Base-by-base conservation (phyloP, 805 yeast species). In the Myxozyma lipomycoides region DNA sequence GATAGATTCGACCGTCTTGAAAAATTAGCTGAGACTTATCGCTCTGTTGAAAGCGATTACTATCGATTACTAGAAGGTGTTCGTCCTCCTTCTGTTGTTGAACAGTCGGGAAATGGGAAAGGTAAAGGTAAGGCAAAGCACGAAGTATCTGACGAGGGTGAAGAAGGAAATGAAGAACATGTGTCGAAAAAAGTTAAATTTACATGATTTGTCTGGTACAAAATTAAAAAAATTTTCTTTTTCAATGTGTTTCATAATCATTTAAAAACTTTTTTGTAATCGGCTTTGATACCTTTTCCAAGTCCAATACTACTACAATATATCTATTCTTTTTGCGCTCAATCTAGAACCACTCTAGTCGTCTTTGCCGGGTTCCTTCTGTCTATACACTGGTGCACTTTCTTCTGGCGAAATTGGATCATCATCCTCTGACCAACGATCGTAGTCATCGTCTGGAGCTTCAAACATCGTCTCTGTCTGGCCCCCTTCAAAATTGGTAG, bases 21-120 rank as follows among this genome's bases (percentile, higher is more conserved):
- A 60, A 86, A 86, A 61, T 72, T 88, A 35, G 87, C 86, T 46
- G 80, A 82, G 9, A 91, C 96, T 0, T 87, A 81, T 60, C 76
- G 76, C 55, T 70, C 82, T 28, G 70, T 90, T 46, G 81, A 78
- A 48, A 83, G 78, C 43, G 96, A 87, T 60, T 91, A 89, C 65
- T 64, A 68, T 46, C 69, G 90, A 40, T 78, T 87, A 18, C 62
- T 81, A 56, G 64, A 62, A 6, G 52, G 43, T 6, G 41, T 57
- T 24, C 55, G 32, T 15, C 7, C 43, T 9, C 32, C 32, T 21
- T 37, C 40, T 9, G 15, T 18, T 9, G 10, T n/a, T 9, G 38
- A 35, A 5, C 38, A 35, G 15, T 37, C 23, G 40, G 7, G 12
- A 7, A 18, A 40, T 17, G 40, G 7, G 6, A 40, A 40, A 17